phyloP scores from a whole-genome alignment of 257 asterid genomes.

The Rubia yunnanensis region DNA sequence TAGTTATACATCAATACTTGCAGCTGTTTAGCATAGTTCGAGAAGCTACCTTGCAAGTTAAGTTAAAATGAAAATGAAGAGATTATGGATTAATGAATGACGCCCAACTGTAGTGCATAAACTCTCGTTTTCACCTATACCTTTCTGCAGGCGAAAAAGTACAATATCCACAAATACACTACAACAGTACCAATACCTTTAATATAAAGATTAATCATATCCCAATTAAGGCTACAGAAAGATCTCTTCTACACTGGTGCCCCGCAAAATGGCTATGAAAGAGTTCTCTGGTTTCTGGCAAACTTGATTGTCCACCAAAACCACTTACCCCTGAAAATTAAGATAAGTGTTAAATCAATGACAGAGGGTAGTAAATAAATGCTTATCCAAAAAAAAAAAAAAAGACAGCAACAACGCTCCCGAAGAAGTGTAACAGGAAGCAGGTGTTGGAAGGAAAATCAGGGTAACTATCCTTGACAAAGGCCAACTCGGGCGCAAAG shows the following conservation, averaged over 20 bases:
- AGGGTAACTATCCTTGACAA: background rate
- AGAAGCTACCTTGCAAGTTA: background rate
- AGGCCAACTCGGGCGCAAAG: background rate
- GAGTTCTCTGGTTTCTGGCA: background rate
- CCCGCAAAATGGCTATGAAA: background rate
- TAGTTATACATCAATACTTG: background rate
- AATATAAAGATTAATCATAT: conserved; percentile 1
- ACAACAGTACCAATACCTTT: background rate
- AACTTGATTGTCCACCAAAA: background rate
- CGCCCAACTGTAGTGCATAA: background rate
- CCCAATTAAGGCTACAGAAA: background rate
- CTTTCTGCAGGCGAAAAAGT: background rate
- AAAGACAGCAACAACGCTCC: background rate
- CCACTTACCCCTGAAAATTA: conserved; percentile 14
- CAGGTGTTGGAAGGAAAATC: background rate
- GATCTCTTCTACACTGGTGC: conserved; percentile 1
- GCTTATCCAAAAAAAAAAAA: background rate
- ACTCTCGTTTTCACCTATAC: background rate
- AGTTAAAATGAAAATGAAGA: background rate
- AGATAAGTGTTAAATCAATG: background rate
- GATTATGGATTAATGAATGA: no score
- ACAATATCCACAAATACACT: background rate
- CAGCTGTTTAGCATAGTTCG: background rate
- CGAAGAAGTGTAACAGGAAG: background rate
- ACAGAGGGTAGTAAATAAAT: background rate